phyloP scores from a whole-genome alignment of 495 filamentous ascomycete species.

The Tuber magnatum region DNA sequence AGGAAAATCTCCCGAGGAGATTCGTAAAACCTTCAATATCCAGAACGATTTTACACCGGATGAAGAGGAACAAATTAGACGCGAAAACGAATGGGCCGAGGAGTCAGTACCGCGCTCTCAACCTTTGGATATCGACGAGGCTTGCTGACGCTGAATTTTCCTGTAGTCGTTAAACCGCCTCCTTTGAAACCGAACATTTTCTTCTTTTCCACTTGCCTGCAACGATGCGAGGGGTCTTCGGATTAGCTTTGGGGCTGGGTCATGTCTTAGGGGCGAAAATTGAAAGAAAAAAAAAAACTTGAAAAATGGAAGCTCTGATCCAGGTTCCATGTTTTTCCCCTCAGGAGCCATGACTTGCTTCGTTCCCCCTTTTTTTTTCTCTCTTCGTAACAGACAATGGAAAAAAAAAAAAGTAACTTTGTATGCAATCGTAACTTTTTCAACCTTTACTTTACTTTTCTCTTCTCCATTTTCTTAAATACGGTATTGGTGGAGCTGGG shows the following conservation, averaged over 20 bases:
- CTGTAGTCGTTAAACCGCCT: conserved; percentile 2
- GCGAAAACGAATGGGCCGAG: conserved; percentile 81
- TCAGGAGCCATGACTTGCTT: not conserved
- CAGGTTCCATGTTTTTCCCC: not conserved
- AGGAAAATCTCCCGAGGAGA: conserved; percentile 75
- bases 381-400: not conserved
- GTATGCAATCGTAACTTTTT: not conserved
- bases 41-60: conserved; percentile 77
- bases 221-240: not conserved
- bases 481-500: not conserved
- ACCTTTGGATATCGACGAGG: conserved; percentile 1
- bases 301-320: not conserved
- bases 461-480: not conserved
- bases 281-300: not conserved
- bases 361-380: not conserved
- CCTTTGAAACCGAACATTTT: not conserved
- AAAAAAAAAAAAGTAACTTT: not conserved
- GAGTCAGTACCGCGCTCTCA: conserved; percentile 44
- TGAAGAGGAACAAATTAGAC: conserved; percentile 75
- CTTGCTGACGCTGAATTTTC: conserved; percentile 3
- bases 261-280: not conserved
- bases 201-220: not conserved
- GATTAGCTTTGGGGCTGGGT: not conserved
- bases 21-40: conserved; percentile 77
- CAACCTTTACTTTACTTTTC: not conserved